Evolutionary conservation across 1,284 basidiomycete species (phyloP), one percentile per base, ranked within the genome.

Genomic region (Agroathelia rolfsii): DNA sequence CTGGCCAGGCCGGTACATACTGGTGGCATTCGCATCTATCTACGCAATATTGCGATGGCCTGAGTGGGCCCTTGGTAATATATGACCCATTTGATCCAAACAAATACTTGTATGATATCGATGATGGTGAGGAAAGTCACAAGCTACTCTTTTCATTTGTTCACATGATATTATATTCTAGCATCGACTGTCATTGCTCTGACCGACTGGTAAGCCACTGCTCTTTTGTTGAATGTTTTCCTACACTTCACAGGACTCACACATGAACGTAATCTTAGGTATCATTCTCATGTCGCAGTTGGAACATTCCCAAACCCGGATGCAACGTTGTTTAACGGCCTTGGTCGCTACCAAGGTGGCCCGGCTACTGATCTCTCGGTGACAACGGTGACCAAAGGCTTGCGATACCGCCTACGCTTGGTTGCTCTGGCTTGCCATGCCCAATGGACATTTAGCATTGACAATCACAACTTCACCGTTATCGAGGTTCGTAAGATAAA

Each of bases 381-480:
- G 7, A 41, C 59, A 36, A 58, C 55, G 35, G 60, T 63, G 20
- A 34, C 43, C 7, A 26, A 41, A 9, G 57, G 56, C 12, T 58
- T 56, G 33, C 59, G 58, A 27, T 66, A 72, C 46, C 48, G 58
- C 15, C 47, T 60, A 44, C 57, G 77, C 11, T 41, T 81, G 36
- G 60, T 80, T 52, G 69, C 72, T 46, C 63, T 67, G 48, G 54
- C 66, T 18, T 62, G 60, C 38, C 46, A 53, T 15, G 55, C 57
- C 2, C 54, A 55, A 42, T 59, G 53, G 41, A 53, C 47, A 1
- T 61, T 68, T 44, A 62, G 62, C 7, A 59, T 72, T 38, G 66
- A 69, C 38, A 52, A 53, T 16, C 69, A 72, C 44, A 51, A 53
- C 12, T 48, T 70, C 42, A 61, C 56, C 3, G 48, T 67, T 34